These are phyloP conservation scores for Alisma plantagoaquatica DNA, from an alignment of 106 monocot species.

Conservation along the genomic window DNA sequence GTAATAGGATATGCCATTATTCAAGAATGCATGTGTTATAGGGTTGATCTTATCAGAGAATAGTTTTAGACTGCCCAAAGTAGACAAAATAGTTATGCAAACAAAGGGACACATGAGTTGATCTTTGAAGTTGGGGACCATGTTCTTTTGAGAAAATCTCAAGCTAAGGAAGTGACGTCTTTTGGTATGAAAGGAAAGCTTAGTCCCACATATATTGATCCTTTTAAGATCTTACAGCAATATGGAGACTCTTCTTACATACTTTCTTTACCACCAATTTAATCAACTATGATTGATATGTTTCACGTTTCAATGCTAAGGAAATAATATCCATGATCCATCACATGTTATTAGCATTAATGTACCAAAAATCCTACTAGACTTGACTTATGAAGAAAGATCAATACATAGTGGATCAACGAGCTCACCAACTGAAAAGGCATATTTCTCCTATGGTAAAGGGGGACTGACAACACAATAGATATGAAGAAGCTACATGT, in stretches of 20 bases:
- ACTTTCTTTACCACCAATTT: not conserved
- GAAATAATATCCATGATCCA: too few relatives aligned
- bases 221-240: not conserved
- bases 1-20: too few relatives aligned
- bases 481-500: too few relatives aligned
- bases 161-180: not conserved
- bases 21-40: too few relatives aligned
- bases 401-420: too few relatives aligned
- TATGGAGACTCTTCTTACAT: not conserved
- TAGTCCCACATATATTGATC: not conserved
- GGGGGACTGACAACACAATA: too few relatives aligned
- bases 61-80: not conserved
- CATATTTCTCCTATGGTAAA: too few relatives aligned
- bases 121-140: not conserved
- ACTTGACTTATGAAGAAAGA: too few relatives aligned
- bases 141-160: not conserved
- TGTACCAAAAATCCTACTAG: too few relatives aligned
- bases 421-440: too few relatives aligned
- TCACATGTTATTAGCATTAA: too few relatives aligned
- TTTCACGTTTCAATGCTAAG: slow-evolving; percentile 1
- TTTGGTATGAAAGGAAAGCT: not conserved
- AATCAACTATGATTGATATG: not conserved
- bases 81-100: not conserved
- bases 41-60: not conserved
- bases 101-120: not conserved